A percentile compares a stretch with the other conserved stretches of the same genome.
Evolutionary conservation across 2,329 filamentous ascomycete genomes (phyloP).

Genomic region (Aspergillus transmontanensis): DNA sequence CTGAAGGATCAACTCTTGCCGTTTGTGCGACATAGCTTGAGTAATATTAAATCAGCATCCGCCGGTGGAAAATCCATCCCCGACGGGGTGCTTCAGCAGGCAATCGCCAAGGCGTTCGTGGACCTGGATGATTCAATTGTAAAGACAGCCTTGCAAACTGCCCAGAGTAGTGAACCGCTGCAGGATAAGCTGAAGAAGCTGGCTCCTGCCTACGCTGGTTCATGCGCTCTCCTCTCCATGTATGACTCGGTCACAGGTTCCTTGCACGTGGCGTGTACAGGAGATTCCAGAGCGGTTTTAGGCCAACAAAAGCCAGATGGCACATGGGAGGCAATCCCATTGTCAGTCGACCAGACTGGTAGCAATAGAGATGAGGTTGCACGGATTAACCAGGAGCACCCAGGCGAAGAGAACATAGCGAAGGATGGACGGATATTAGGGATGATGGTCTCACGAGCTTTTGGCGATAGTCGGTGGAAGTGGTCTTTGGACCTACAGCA

Average conservation of each 20-base stretch:
- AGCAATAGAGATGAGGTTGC: constrained; percentile 61
- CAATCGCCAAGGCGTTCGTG: constrained; percentile 26
- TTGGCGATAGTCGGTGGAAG: constrained; percentile 71
- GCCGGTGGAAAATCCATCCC: background rate
- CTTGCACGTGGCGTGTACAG: constrained; percentile 66
- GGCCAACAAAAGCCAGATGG: constrained; percentile 45
- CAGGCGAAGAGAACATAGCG: constrained; percentile 62
- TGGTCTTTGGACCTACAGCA: constrained; percentile 58
- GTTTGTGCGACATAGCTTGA: constrained; percentile 23
- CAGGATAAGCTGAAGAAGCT: constrained; percentile 27
- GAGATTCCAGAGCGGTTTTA: constrained; percentile 68
- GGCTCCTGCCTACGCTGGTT: constrained; percentile 51
- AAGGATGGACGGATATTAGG: constrained; percentile 64
- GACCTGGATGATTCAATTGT: constrained; percentile 30
- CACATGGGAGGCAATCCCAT: constrained; percentile 55
- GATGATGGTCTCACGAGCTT: constrained; percentile 64
- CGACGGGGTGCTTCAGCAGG: constrained; percentile 22
- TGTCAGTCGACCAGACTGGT: constrained; percentile 69
- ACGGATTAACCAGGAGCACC: constrained; percentile 61
- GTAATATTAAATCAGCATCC: constrained; percentile 10
- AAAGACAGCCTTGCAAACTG: constrained; percentile 20
- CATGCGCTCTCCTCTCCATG: constrained; percentile 65
- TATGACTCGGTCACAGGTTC: constrained; percentile 59
- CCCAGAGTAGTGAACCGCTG: constrained; percentile 21
- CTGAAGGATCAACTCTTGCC: constrained; percentile 26